A percentile compares a stretch with the other conserved stretches of the same genome.
These are phyloP conservation scores for Talaromyces sp. DNA, from an alignment of 2,329 filamentous ascomycete genomes.

Conservation along the genomic window DNA sequence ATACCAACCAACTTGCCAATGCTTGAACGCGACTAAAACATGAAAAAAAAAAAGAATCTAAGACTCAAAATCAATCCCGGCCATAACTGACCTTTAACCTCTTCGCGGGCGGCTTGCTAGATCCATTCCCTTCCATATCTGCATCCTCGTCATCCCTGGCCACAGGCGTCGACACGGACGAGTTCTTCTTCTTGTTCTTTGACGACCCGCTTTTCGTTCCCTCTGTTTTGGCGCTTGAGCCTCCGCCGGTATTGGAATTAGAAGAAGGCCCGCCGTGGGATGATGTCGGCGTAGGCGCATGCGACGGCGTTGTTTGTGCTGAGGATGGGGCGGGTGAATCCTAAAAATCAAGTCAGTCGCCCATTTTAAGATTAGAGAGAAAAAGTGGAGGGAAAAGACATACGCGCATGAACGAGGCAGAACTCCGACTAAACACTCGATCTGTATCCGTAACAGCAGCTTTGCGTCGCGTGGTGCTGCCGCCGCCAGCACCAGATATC, in stretches of 20 bases:
- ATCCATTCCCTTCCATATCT: slow-evolving; percentile 23
- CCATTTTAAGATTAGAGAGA: not conserved
- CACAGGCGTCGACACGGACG: slow-evolving; percentile 9
- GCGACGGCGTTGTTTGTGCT: slow-evolving; percentile 43
- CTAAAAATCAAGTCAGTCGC: slow-evolving; percentile 15
- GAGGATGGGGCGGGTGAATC: slow-evolving; percentile 41
- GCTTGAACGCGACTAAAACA: slow-evolving; percentile 11
- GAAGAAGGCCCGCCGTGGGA: slow-evolving; percentile 25
- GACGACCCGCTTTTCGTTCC: slow-evolving; percentile 19
- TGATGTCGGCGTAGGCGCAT: slow-evolving; percentile 42
- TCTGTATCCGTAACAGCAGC: slow-evolving; percentile 41
- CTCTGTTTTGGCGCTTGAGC: slow-evolving; percentile 16
- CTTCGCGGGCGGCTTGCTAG: slow-evolving; percentile 34
- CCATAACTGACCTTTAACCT: slow-evolving; percentile 44
- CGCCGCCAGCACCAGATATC: slow-evolving; percentile 18
- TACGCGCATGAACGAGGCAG: slow-evolving; percentile 44
- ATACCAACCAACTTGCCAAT: not conserved
- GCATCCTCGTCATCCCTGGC: slow-evolving; percentile 28
- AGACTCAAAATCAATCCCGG: slow-evolving; percentile 28
- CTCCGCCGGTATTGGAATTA: slow-evolving; percentile 20
- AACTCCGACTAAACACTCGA: slow-evolving; percentile 45
- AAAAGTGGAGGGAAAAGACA: slow-evolving; percentile 3
- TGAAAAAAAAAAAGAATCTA: not conserved
- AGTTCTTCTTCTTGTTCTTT: slow-evolving; percentile 39
- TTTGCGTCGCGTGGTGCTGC: slow-evolving; percentile 32